Evolutionary conservation across 805 yeast genomes (phyloP).

Genomic region (Metschnikowia sp.): DNA sequence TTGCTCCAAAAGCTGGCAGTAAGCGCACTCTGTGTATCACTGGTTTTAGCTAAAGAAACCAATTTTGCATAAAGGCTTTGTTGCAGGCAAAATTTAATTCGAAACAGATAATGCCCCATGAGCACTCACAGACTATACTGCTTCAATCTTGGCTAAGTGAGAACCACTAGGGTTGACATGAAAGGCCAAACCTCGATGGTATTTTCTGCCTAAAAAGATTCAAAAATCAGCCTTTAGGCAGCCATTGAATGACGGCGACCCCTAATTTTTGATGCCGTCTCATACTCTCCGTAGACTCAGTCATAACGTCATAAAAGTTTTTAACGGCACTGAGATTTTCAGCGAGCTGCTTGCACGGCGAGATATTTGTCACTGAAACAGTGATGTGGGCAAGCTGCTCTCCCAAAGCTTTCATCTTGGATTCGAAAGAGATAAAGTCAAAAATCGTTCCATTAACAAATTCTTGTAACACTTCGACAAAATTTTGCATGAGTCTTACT

Average conservation of each 20-base stretch:
- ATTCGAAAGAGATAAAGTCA: background rate
- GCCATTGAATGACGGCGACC: background rate
- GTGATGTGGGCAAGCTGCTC: background rate
- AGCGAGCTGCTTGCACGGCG: slow-evolving; percentile 4
- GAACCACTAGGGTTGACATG: no score
- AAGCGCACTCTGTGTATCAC: no score
- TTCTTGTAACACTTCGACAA: background rate
- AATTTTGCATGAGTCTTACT: background rate
- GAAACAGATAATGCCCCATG: no score
- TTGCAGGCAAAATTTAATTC: no score
- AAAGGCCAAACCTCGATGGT: no score
- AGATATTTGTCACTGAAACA: background rate
- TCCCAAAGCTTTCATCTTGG: background rate
- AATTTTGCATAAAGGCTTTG: no score
- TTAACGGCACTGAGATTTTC: background rate
- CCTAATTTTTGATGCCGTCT: background rate
- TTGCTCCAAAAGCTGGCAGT: no score
- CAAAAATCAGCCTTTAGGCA: background rate
- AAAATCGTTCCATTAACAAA: background rate
- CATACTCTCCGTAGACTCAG: background rate
- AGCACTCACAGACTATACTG: no score
- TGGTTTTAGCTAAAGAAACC: no score
- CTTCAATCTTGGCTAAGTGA: no score
- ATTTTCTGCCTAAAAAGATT: no score
- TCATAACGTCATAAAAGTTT: background rate